Conservation (phyloP, 2,329 filamentous ascomycete species). For the Penicillium sp. region DNA sequence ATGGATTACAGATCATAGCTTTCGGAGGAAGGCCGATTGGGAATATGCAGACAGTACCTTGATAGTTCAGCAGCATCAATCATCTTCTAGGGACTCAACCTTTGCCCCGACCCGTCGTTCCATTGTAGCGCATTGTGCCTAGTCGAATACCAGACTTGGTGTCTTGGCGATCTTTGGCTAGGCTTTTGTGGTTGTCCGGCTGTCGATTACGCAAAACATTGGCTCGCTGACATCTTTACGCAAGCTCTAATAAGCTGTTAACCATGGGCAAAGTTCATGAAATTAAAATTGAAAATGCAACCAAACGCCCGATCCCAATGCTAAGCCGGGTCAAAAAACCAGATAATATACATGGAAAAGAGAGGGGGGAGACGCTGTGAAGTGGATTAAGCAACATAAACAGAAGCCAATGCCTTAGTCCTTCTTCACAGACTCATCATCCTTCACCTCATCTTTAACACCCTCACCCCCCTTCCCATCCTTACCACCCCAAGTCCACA, state of each 20-base stretch:
- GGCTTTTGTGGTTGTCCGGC: too few species aligned
- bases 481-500: constrained; percentile 44
- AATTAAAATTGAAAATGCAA: background rate
- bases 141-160: too few species aligned
- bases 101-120: too few species aligned
- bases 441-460: constrained; percentile 22
- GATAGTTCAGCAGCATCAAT: too few species aligned
- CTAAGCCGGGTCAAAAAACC: constrained; percentile 10
- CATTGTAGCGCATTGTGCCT: too few species aligned
- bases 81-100: too few species aligned
- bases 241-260: too few species aligned
- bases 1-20: too few species aligned
- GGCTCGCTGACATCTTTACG: background rate
- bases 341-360: constrained; percentile 14
- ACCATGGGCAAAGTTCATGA: background rate
- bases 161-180: too few species aligned
- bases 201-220: background rate
- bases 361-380: constrained; percentile 5
- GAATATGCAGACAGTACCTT: too few species aligned
- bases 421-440: constrained; percentile 7
- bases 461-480: constrained; percentile 18
- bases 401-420: background rate
- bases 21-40: too few species aligned
- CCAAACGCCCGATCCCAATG: constrained; percentile 22
- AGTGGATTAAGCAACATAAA: background rate